Percentiles rank a stretch among this genome's conserved stretches.
These are phyloP conservation scores for Agaricus subrufescens DNA, from an alignment of 768 basidiomycete species.

Conservation along the genomic window DNA sequence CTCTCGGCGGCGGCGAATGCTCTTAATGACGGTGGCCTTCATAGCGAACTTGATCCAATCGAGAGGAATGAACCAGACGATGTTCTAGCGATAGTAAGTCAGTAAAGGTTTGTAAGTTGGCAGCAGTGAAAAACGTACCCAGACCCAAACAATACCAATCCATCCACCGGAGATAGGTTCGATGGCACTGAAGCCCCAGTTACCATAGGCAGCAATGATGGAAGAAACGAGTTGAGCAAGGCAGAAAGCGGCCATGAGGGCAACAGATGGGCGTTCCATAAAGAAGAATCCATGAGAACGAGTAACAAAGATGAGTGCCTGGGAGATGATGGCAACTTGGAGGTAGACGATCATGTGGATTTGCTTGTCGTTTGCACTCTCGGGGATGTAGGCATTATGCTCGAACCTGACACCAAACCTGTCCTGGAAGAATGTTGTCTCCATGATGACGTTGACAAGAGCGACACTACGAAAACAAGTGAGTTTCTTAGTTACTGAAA, in stretches of 20 bases:
- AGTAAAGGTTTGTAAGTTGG: background rate
- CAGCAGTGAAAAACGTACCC: constrained; percentile 49
- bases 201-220: constrained; percentile 89
- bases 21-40: constrained; percentile 90
- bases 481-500: constrained; percentile 9
- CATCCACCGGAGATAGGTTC: constrained; percentile 80
- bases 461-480: constrained; percentile 46
- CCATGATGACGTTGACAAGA: constrained; percentile 77
- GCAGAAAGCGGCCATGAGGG: constrained; percentile 89
- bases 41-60: constrained; percentile 96
- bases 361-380: constrained; percentile 56
- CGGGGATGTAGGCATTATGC: constrained; percentile 15
- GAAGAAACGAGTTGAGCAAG: constrained; percentile 92
- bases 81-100: constrained; percentile 51
- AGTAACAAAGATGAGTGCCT: constrained; percentile 94
- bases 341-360: constrained; percentile 90
- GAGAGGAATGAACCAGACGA: constrained; percentile 93
- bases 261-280: constrained; percentile 92
- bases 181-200: constrained; percentile 94
- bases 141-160: constrained; percentile 97
- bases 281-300: constrained; percentile 95
- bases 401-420: constrained; percentile 72
- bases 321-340: constrained; percentile 98
- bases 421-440: constrained; percentile 86
- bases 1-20: constrained; percentile 63